phyloP scores from a whole-genome alignment of 192 early-diverging fungal species.

The Gonapodya sp. region DNA sequence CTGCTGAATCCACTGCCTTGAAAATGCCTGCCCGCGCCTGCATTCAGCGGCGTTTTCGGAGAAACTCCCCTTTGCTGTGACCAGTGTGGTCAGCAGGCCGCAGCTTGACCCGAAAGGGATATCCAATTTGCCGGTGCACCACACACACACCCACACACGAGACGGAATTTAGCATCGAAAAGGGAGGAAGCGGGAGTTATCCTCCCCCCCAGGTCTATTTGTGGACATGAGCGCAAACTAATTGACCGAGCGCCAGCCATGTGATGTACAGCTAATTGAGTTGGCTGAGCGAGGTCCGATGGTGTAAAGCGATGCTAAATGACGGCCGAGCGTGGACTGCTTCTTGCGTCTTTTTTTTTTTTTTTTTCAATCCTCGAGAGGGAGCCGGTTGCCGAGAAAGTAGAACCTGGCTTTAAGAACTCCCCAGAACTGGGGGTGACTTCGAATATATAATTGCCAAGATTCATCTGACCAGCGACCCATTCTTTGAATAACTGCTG shows the following conservation, averaged over 20 bases:
- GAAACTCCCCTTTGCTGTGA: too few species aligned
- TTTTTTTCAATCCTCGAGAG: neutral
- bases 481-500: neutral
- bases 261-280: neutral
- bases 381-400: neutral
- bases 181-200: neutral
- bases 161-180: neutral
- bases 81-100: too few species aligned
- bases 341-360: too few species aligned
- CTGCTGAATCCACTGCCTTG: neutral
- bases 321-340: neutral
- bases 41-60: neutral
- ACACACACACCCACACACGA: too few species aligned
- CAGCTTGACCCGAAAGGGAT: too few species aligned
- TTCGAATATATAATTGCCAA: neutral
- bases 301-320: neutral
- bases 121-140: too few species aligned
- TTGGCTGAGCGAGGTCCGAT: neutral
- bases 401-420: neutral
- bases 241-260: neutral
- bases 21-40: neutral
- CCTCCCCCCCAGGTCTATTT: neutral
- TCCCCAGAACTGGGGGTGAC: neutral
- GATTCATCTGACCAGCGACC: neutral
- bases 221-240: neutral